Evolutionary conservation across 805 yeast genomes (phyloP).

Genomic region (Candida pseudofarinosa): DNA sequence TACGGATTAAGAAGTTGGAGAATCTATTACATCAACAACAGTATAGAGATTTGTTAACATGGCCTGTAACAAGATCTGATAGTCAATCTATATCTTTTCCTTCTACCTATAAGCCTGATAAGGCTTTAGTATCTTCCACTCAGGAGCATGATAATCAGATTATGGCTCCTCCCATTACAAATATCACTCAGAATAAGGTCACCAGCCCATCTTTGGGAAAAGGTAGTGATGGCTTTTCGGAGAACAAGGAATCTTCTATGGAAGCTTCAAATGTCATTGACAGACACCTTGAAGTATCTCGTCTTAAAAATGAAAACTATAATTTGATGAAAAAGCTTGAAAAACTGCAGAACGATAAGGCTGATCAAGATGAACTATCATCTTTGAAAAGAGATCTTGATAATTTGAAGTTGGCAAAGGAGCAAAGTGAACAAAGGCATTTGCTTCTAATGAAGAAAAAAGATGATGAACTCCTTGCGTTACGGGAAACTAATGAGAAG

Average conservation of each 20-base stretch:
- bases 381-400: conserved; percentile 7
- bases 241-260: conserved; percentile 15
- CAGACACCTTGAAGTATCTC: conserved; percentile 39
- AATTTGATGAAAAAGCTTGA: conserved; percentile 15
- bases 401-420: conserved; percentile 2
- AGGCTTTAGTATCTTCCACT: neutral
- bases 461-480: conserved; percentile 8
- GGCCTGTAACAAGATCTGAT: conserved; percentile 31
- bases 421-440: conserved; percentile 1
- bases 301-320: conserved; percentile 29
- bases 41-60: conserved; percentile 48
- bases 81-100: neutral
- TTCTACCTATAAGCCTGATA: neutral
- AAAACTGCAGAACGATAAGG: neutral
- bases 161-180: neutral
- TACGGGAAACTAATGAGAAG: conserved; percentile 1
- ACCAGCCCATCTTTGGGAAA: neutral
- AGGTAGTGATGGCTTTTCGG: neutral
- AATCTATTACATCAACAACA: conserved; percentile 72
- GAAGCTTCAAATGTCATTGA: conserved; percentile 38
- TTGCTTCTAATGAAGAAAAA: conserved; percentile 2
- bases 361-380: conserved; percentile 5
- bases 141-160: neutral
- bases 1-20: conserved; percentile 73
- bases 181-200: neutral